phyloP scores from a whole-genome alignment of 768 basidiomycete genomes.

The Serendipita sp. region DNA sequence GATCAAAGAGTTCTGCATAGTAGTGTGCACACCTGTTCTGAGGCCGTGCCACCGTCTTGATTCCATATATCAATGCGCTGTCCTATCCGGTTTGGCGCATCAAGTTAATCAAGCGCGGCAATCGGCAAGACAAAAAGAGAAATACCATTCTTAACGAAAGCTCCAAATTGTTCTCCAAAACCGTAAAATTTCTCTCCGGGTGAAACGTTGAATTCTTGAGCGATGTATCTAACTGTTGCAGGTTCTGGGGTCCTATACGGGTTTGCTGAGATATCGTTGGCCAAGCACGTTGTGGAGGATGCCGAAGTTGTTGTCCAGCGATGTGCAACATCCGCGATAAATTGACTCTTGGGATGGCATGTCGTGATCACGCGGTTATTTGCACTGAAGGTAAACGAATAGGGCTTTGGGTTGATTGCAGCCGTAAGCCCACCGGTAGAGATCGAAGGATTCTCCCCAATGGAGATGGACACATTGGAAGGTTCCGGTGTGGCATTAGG shows the following conservation, averaged over 20 bases:
- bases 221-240: conserved; percentile 23
- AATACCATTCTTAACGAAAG: conserved; percentile 55
- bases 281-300: conserved; percentile 36
- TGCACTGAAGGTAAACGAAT: conserved; percentile 33
- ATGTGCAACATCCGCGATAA: conserved; percentile 16
- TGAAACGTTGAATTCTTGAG: conserved; percentile 37
- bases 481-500: conserved; percentile 39
- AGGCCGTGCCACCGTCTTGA: conserved; percentile 50
- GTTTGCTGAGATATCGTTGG: conserved; percentile 42
- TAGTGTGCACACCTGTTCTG: neutral
- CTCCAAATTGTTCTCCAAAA: conserved; percentile 57
- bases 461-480: conserved; percentile 25
- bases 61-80: conserved; percentile 54
- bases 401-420: conserved; percentile 41
- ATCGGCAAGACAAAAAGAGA: neutral
- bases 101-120: neutral
- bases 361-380: conserved; percentile 9
- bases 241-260: conserved; percentile 31
- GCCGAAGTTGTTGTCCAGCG: conserved; percentile 19
- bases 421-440: conserved; percentile 35
- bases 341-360: conserved; percentile 11
- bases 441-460: conserved; percentile 19
- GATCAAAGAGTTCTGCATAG: neutral
- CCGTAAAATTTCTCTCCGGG: conserved; percentile 62
- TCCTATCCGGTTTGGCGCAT: conserved; percentile 10